Percentiles rank a stretch among this genome's conserved stretches.
Conservation (phyloP, 768 basidiomycete genomes). For the Termitomyces sp. region DNA sequence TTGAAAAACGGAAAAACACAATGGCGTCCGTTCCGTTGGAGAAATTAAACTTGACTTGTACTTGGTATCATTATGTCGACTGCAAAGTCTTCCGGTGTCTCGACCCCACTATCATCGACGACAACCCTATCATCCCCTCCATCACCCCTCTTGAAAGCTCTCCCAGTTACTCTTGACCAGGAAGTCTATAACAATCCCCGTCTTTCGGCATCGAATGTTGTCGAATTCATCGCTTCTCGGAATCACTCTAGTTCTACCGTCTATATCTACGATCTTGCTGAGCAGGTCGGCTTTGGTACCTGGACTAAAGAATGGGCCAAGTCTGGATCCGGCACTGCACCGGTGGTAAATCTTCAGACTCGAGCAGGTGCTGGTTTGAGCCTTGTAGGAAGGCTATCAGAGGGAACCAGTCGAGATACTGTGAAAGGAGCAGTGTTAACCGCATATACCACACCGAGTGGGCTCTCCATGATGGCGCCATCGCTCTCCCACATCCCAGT, state of each 20-base stretch:
- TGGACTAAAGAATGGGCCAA: constrained; percentile 64
- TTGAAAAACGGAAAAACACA: constrained; percentile 11
- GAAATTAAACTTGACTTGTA: background rate
- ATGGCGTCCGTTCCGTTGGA: constrained; percentile 3
- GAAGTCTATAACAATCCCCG: constrained; percentile 37
- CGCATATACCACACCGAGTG: constrained; percentile 79
- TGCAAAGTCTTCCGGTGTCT: constrained; percentile 27
- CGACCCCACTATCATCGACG: constrained; percentile 36
- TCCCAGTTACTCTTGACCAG: constrained; percentile 18
- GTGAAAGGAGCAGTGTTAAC: constrained; percentile 58
- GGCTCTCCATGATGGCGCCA: constrained; percentile 78
- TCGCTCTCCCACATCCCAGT: constrained; percentile 70
- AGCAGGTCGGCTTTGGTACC: constrained; percentile 77
- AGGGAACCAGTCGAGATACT: constrained; percentile 70
- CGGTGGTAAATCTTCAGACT: constrained; percentile 71
- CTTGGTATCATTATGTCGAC: constrained; percentile 9
- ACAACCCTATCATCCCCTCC: constrained; percentile 34
- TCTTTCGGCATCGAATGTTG: constrained; percentile 51
- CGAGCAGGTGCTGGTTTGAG: constrained; percentile 79
- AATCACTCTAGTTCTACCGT: constrained; percentile 54
- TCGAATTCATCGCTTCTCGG: constrained; percentile 67
- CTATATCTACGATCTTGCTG: constrained; percentile 80
- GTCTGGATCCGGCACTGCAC: constrained; percentile 34
- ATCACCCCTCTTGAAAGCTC: constrained; percentile 25
- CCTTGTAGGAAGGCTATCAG: constrained; percentile 74